Evolutionary conservation across 129 eudicot species (phyloP).

Genomic region (Flaveria bidentis): DNA sequence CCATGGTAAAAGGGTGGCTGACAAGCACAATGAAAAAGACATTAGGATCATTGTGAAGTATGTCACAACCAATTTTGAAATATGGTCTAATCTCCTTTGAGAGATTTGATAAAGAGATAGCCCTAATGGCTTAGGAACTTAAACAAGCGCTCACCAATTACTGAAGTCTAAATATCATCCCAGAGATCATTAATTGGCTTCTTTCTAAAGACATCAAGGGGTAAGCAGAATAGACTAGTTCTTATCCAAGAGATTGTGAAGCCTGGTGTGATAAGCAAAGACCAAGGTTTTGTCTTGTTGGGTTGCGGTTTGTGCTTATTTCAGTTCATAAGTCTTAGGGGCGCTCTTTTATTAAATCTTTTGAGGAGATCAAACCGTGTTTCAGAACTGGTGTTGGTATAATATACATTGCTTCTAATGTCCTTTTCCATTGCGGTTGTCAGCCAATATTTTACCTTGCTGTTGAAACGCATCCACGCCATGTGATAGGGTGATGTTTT

Average conservation of each 20-base stretch:
- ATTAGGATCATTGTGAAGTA: neutral
- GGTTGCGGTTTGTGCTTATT: too few species aligned
- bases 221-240: too few species aligned
- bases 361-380: neutral
- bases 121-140: neutral
- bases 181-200: too few species aligned
- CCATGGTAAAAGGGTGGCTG: neutral
- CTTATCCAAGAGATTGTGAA: too few species aligned
- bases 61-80: neutral
- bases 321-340: too few species aligned
- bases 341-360: too few species aligned
- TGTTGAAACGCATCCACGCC: neutral
- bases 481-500: neutral
- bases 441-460: neutral
- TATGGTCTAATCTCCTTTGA: neutral
- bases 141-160: neutral
- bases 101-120: neutral
- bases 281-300: too few species aligned
- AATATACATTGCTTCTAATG: neutral
- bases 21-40: neutral
- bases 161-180: too few species aligned
- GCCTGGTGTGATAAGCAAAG: too few species aligned
- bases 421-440: neutral
- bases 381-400: neutral
- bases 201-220: too few species aligned